Evolutionary conservation across 2,329 filamentous ascomycete species (phyloP), one percentile per base, ranked within the genome.

Genomic region (Dryadomyces quercivorus): DNA sequence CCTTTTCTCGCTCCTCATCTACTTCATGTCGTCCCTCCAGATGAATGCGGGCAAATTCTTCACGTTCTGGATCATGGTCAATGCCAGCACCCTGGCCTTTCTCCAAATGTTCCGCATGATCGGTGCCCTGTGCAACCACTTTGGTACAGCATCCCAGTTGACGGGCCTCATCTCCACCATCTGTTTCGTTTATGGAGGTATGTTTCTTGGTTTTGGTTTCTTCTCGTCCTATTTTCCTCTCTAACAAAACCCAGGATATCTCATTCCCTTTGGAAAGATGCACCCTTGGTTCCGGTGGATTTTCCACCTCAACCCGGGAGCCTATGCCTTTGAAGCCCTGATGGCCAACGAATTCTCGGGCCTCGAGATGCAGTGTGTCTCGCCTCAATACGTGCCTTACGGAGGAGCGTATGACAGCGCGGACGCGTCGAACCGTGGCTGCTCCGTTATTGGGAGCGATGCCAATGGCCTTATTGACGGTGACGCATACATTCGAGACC

Each of bases 1-100:
- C 53, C 69, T 81, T 20, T 91, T 90, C 69, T 86, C 86, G 58
- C 50, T 88, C 43, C 76, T 84, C 18, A 72, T 91, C 42, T 92
- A 91, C 70, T 91, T 90, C 67, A 84, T 92, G 83, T 79, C 83
- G 0, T 81, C 85, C 51, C 73, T 92, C 1, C 75, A 83, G 53
- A 72, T 83, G 31, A 78, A 80, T 31, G 75, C 85, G 0, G 82
- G 80, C 46, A 75, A 84, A 22, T 86, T 85, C 65, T 86, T 84
- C 63, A 82, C 84, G 53, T 78, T 80, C 60, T 76, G 80, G 57
- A 66, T 85, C 1, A 80, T 86, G 58, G 75, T 80, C 0, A 83
- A 80, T 65, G 66, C 76, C 0, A 73, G 75, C 13, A 82, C 75
- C 0, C 73, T 85, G 57, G 70, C 71, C 18, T 78, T 84, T 66